Evolutionary conservation across 768 basidiomycete genomes (phyloP).

Genomic region (Gyrodon lividus): DNA sequence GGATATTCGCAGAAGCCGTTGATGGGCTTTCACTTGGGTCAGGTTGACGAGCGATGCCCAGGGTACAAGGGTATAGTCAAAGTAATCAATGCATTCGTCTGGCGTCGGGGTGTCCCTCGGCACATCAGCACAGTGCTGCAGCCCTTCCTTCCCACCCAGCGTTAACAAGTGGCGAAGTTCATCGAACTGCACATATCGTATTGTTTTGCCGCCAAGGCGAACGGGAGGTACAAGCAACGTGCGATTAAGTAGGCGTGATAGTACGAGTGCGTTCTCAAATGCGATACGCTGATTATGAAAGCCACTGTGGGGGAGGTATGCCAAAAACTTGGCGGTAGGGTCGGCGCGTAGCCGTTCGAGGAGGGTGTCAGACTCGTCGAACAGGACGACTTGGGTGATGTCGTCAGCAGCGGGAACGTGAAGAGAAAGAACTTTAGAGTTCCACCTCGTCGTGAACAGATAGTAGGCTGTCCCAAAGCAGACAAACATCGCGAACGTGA

Average conservation of each 20-base stretch:
- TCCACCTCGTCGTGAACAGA: constrained; percentile 64
- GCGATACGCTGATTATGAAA: constrained; percentile 88
- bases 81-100: constrained; percentile 61
- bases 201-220: constrained; percentile 58
- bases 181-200: constrained; percentile 58
- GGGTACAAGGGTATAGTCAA: constrained; percentile 58
- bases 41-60: constrained; percentile 74
- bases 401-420: constrained; percentile 31
- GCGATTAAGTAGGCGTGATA: constrained; percentile 67
- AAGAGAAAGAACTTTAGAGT: constrained; percentile 18
- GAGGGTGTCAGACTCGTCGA: constrained; percentile 22
- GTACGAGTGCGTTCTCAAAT: constrained; percentile 79
- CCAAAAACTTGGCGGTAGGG: constrained; percentile 48
- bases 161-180: constrained; percentile 45
- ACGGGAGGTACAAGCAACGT: constrained; percentile 79
- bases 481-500: constrained; percentile 46
- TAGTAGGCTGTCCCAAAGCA: constrained; percentile 65
- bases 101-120: constrained; percentile 37
- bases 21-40: constrained; percentile 33
- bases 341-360: constrained; percentile 14
- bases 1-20: constrained; percentile 47
- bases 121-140: constrained; percentile 48
- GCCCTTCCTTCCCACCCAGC: constrained; percentile 51
- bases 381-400: constrained; percentile 30
- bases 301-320: constrained; percentile 81